Evolutionary conservation across 176 grass and related monocot species (phyloP), one percentile per base, ranked within the genome.

Genomic region (Areca catechu): DNA sequence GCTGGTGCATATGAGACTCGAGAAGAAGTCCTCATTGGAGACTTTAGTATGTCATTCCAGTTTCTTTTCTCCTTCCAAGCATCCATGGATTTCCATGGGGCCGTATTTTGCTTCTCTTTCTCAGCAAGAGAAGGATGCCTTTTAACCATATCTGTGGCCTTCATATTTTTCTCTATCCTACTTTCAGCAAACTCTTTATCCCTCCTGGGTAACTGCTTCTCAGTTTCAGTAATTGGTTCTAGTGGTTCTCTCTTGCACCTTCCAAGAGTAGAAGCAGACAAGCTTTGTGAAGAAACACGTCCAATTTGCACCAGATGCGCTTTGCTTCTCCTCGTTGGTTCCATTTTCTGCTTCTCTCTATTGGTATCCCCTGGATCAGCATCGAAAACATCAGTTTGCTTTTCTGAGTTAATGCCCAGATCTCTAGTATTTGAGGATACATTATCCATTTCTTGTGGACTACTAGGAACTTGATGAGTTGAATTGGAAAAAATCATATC

Each of bases 11-110:
- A 82, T 43, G 80, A 98, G 27, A 85, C 80, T 68, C 81, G 83
- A 56, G 78, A 67, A 60, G 69, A 85, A 84, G 48, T 80, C 19
- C 81, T 75, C 57, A 80, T 66, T 73, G 87, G 86, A 73, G 87
- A 92, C 79, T 88, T 98, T 55, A 98, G 73, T 82, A 98, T 88
- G 74, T 98, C 87, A 65, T 98, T 84, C 93, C 87, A 98, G 66
- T 98, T 98, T 80, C 93, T 79, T 72, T 85, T 98, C 74, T 92
- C 93, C 52, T 98, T 98, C 93, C 93, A 98, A 70, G 93, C 93
- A 82, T 98, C 78, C 86, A 98, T 85, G 2, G 81, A 82, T 58
- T 83, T 98, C 93, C 93, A 91, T 20, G 76, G 69, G 55, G 64
- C 50, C 53, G 75, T 57, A 65, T 77, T 81, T 66, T 79, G 80